These are phyloP conservation scores for Kockiozyma suomiensis DNA, from an alignment of 805 yeast species.

Conservation along the genomic window DNA sequence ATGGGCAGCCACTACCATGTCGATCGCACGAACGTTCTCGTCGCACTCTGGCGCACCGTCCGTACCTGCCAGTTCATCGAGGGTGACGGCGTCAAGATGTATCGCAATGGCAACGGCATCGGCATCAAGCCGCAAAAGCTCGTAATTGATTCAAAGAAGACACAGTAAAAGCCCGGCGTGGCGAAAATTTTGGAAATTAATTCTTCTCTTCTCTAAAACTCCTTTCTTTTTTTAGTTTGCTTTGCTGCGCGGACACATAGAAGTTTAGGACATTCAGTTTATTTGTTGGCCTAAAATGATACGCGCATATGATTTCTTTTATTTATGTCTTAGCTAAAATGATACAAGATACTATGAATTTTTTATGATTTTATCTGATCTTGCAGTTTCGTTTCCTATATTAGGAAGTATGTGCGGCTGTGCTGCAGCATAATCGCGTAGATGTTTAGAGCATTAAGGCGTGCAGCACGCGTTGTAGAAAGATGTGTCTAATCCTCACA, in stretches of 20 bases:
- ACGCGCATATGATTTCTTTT: too few relatives aligned
- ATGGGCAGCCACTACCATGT: slow-evolving; percentile 80
- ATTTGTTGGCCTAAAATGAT: too few relatives aligned
- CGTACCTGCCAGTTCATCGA: slow-evolving; percentile 74
- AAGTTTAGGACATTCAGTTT: too few relatives aligned
- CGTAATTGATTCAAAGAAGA: slow-evolving; percentile 13
- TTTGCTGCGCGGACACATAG: too few relatives aligned
- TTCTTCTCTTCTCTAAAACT: too few relatives aligned
- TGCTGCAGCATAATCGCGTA: slow-evolving; percentile 14
- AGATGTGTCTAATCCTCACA: neutral
- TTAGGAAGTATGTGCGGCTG: neutral
- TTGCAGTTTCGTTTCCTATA: neutral
- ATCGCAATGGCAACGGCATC: slow-evolving; percentile 66
- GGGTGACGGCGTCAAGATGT: slow-evolving; percentile 72
- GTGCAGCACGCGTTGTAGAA: neutral
- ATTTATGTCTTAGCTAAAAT: neutral
- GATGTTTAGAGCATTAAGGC: neutral
- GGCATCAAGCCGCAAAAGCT: slow-evolving; percentile 44
- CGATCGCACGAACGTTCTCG: slow-evolving; percentile 71
- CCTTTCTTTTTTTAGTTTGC: neutral
- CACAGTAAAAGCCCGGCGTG: slow-evolving; percentile 2
- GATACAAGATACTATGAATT: neutral
- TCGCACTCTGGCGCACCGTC: slow-evolving; percentile 58
- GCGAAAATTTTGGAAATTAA: too few relatives aligned
- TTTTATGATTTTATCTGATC: neutral